Percentiles rank a stretch among this genome's conserved stretches.
phyloP scores from a whole-genome alignment of 208 protist species.

The Phytomonas serpens region DNA sequence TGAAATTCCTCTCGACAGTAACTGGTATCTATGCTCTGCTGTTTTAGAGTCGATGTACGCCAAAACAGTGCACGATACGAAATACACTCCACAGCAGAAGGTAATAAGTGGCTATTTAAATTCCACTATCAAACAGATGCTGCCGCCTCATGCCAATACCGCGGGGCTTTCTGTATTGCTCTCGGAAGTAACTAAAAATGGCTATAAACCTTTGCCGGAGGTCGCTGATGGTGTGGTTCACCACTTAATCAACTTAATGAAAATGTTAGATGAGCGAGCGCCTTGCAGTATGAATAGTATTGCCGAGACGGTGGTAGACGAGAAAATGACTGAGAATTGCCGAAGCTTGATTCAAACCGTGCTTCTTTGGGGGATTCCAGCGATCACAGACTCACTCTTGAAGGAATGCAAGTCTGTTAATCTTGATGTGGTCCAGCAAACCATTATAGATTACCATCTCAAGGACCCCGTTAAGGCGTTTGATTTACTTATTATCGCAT shows the following conservation, averaged over 20 bases:
- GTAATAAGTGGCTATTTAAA: background rate
- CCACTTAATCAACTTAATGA: background rate
- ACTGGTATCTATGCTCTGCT: background rate
- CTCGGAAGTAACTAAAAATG: background rate
- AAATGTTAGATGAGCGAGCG: background rate
- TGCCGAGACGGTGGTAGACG: background rate
- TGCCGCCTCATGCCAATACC: background rate
- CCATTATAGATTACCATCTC: background rate
- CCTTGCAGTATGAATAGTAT: background rate
- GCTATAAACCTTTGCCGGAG: background rate
- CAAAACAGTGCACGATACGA: background rate
- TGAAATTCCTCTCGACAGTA: background rate
- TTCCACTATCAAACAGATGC: background rate
- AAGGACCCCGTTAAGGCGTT: background rate
- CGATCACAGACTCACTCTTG: background rate
- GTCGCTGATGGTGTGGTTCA: background rate
- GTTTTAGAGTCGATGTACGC: conserved; percentile 8
- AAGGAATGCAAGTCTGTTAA: background rate
- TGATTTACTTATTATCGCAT: background rate
- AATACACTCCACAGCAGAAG: conserved; percentile 2
- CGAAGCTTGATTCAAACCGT: background rate
- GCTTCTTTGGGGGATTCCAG: background rate
- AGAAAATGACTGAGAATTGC: background rate
- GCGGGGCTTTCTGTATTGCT: background rate
- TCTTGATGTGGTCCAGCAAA: background rate